These are phyloP conservation scores for Termitomyces sp. DNA, from an alignment of 768 basidiomycete genomes.

Conservation along the genomic window DNA sequence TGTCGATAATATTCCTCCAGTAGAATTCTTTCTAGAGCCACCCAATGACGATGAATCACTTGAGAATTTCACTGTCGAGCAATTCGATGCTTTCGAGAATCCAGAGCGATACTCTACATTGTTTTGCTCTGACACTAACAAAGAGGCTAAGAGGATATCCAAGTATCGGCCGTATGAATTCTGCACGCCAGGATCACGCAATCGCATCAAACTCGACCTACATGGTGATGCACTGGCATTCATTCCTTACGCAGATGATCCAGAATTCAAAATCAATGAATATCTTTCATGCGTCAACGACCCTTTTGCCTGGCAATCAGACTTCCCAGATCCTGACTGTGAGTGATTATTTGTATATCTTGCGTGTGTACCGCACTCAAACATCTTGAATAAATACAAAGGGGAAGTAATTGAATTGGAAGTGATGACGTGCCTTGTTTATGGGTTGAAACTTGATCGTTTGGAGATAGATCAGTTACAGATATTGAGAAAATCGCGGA, in stretches of 20 bases:
- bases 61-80: slow-evolving; percentile 15
- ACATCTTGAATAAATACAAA: too few relatives aligned
- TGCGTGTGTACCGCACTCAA: too few relatives aligned
- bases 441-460: too few relatives aligned
- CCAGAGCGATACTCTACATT: slow-evolving; percentile 12
- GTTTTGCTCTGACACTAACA: slow-evolving; percentile 4
- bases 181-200: slow-evolving; percentile 42
- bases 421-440: too few relatives aligned
- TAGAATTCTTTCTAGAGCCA: slow-evolving; percentile 7
- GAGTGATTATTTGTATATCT: too few relatives aligned
- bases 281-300: slow-evolving; percentile 23
- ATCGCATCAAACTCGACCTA: slow-evolving; percentile 14
- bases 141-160: neutral
- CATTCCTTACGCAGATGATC: slow-evolving; percentile 47
- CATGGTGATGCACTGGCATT: slow-evolving; percentile 25
- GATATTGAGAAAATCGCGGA: too few relatives aligned
- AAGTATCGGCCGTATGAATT: slow-evolving; percentile 35
- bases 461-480: too few relatives aligned
- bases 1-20: neutral
- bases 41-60: neutral
- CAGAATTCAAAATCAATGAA: slow-evolving; percentile 24
- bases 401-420: too few relatives aligned
- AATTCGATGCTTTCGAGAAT: slow-evolving; percentile 10
- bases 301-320: slow-evolving; percentile 29
- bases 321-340: slow-evolving; percentile 49